phyloP scores from a whole-genome alignment of 2,329 filamentous ascomycete genomes.

The Cytospora leucostoma region DNA sequence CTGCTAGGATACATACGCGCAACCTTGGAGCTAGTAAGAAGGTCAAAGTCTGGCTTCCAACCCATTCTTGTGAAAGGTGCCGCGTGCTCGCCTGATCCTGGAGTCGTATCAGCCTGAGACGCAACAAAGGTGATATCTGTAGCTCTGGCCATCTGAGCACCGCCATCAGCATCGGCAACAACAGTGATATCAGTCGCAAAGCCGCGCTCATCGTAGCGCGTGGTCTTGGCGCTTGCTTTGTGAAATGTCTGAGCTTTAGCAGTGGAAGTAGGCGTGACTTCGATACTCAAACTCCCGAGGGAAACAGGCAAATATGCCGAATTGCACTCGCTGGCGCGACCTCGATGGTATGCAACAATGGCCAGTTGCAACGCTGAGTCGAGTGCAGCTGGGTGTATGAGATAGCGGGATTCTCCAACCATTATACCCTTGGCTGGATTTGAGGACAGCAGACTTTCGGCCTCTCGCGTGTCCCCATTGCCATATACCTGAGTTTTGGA shows the following conservation, averaged over 20 bases:
- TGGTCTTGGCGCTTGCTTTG: not conserved
- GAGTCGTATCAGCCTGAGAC: not conserved
- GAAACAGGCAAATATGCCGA: not conserved
- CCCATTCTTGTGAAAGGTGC: not conserved
- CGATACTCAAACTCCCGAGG: not conserved
- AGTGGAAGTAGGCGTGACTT: not conserved
- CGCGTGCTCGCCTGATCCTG: not conserved
- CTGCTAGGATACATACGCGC: not conserved
- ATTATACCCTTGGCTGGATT: not conserved
- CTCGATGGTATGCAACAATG: slow-evolving; percentile 29
- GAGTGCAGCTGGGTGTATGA: slow-evolving; percentile 43
- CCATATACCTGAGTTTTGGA: not conserved
- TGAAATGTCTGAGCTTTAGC: not conserved
- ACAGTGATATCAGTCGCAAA: not conserved
- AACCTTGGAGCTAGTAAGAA: not conserved
- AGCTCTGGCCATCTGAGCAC: not conserved
- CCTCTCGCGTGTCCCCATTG: not conserved
- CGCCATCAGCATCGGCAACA: not conserved
- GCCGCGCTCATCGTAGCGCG: not conserved
- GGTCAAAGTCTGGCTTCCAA: not conserved
- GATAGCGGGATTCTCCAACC: slow-evolving; percentile 10
- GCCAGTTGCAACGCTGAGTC: slow-evolving; percentile 39
- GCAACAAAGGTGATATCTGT: slow-evolving; percentile 2
- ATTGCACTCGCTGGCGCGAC: not conserved
- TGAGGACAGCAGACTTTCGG: too few relatives aligned